Evolutionary conservation across 306 rosid species (phyloP), one percentile per base, ranked within the genome.

Genomic region (Rosa multiflora): DNA sequence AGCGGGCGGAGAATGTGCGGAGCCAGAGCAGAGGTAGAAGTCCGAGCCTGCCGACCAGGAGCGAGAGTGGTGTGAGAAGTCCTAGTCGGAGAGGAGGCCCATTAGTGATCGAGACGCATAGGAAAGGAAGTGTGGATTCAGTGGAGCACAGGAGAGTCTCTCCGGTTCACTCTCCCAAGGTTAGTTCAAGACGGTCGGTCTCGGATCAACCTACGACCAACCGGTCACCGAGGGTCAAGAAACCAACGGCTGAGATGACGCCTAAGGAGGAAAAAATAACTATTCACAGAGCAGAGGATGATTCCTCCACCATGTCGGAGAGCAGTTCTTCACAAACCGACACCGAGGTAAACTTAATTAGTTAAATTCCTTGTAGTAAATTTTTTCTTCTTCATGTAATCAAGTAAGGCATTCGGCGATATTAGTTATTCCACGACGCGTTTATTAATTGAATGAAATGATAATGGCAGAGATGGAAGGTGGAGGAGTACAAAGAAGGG

Each of bases 231-330:
- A 87, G 91, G 42, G 81, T 78, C 84, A 88, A 83, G 81, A 91
- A 77, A 76, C 62, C 72, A 21, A 78, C 85, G 80, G 82, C 56
- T 0, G 84, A 79, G 68, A 77, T 72, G 49, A 49, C 59, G 15
- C 79, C 21, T 6, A 86, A 81, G 80, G 86, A 85, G 39, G 73
- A 78, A 44, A 86, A 83, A 4, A 8, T 76, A 61, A 64, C n/a
- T 17, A 4, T 79, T 14, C 56, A 63, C 48, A 83, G 64, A 21
- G 83, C 81, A 55, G 97, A 92, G 84, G 96, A 95, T 49, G 98
- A 92, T 70, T 84, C 87, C 0, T 88, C 98, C 76, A 91, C 87
- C 5, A 37, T 93, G 86, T 95, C 98, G 43, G 98, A 93, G 42
- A 85, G 91, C 81, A 87, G 91, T 11, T 88, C 78, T 10, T 93